Percentiles rank a stretch among this genome's conserved stretches.
phyloP scores from a whole-genome alignment of 1,284 basidiomycete species.

The Tylopilus orsonianus region DNA sequence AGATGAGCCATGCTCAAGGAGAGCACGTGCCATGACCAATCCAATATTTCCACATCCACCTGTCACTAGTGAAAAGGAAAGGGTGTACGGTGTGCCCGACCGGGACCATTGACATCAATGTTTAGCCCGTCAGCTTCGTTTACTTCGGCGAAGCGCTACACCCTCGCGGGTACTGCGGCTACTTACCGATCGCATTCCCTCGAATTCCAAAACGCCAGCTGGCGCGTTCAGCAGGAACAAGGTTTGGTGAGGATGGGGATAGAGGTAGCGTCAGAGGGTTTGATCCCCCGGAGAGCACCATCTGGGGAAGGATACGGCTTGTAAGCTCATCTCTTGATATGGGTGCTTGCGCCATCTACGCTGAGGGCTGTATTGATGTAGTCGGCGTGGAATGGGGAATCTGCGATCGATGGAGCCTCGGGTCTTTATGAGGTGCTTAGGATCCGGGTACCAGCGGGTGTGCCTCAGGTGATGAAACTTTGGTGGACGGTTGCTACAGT shows the following conservation, averaged over 20 bases:
- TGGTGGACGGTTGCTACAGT: neutral
- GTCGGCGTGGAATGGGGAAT: neutral
- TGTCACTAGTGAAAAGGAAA: slow-evolving; percentile 35
- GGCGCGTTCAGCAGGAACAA: slow-evolving; percentile 33
- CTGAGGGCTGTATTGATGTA: neutral
- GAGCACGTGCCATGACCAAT: slow-evolving; percentile 35
- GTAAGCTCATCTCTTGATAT: slow-evolving; percentile 25
- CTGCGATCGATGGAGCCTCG: neutral
- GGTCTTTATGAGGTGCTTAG: neutral
- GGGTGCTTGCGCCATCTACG: slow-evolving; percentile 5
- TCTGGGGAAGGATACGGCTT: slow-evolving; percentile 28
- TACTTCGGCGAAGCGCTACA: neutral
- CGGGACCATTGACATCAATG: neutral
- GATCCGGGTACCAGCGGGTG: too few species aligned
- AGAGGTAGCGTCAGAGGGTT: slow-evolving; percentile 39
- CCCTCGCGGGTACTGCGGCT: neutral
- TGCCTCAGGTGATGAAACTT: neutral
- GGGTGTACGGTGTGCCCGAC: neutral
- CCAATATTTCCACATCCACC: slow-evolving; percentile 43
- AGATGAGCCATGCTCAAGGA: slow-evolving; percentile 43
- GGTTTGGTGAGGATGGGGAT: slow-evolving; percentile 16
- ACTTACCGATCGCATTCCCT: slow-evolving; percentile 42
- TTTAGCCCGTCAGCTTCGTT: neutral
- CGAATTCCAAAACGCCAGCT: slow-evolving; percentile 36
- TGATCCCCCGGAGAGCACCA: slow-evolving; percentile 34